Evolutionary conservation across 306 rosid species (phyloP).

Genomic region (Trichosanthes cucumerina): DNA sequence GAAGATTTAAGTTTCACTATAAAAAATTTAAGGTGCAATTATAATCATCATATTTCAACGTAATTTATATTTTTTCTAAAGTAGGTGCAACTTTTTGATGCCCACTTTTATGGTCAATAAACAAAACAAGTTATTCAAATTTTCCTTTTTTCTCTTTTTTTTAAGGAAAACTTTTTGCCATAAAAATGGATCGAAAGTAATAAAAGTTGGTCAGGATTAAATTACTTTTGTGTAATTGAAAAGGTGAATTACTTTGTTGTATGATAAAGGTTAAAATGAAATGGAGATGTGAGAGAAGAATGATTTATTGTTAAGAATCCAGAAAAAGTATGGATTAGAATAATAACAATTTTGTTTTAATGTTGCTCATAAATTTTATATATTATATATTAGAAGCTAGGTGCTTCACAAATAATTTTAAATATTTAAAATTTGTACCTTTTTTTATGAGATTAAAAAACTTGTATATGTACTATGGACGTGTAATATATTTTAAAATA

Average conservation of each 20-base stretch:
- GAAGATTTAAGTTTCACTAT: too few relatives aligned
- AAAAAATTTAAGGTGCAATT: too few relatives aligned
- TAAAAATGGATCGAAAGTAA: neutral
- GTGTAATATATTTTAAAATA: too few relatives aligned
- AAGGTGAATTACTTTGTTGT: neutral
- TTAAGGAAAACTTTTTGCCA: neutral
- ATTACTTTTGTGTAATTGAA: neutral
- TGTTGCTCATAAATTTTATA: neutral
- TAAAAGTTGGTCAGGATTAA: neutral
- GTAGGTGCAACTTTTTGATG: neutral
- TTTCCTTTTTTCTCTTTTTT: neutral
- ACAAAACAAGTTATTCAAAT: neutral
- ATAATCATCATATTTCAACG: too few relatives aligned
- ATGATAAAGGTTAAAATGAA: neutral
- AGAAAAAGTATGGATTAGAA: neutral
- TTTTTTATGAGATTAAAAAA: too few relatives aligned
- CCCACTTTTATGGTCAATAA: neutral
- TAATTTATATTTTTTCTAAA: too few relatives aligned
- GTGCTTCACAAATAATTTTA: too few relatives aligned
- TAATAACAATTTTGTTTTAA: neutral
- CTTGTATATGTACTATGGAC: too few relatives aligned
- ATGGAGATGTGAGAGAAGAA: neutral
- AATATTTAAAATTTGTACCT: too few relatives aligned
- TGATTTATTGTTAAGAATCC: neutral
- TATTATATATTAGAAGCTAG: too few relatives aligned